A percentile compares a stretch with the other conserved stretches of the same genome.
Conservation (phyloP, 75 land plant genomes). For the Pinus albicaulis region DNA sequence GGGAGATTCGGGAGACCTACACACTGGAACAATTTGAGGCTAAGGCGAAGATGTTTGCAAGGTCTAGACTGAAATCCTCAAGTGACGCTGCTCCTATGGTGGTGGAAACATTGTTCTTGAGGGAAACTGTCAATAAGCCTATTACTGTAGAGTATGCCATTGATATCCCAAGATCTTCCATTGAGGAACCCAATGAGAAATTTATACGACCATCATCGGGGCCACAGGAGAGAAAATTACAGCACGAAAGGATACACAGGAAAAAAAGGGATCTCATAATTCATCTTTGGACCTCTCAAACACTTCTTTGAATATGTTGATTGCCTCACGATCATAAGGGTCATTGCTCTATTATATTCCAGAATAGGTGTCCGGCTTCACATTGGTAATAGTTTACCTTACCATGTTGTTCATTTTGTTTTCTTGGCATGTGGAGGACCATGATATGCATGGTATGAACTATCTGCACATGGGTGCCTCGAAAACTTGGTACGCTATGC, state of each 20-base stretch:
- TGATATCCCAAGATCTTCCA: slow-evolving; percentile 97
- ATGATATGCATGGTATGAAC: slow-evolving; percentile 95
- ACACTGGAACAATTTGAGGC: slow-evolving; percentile 83
- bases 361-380: slow-evolving; percentile 98
- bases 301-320: slow-evolving; percentile 90
- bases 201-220: neutral
- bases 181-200: slow-evolving; percentile 27
- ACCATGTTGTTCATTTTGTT: slow-evolving; percentile 99
- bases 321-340: slow-evolving; percentile 74
- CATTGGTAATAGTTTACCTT: slow-evolving; percentile 94
- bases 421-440: slow-evolving; percentile 99
- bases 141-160: slow-evolving; percentile 93
- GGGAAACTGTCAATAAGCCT: slow-evolving; percentile 71
- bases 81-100: slow-evolving; percentile 38
- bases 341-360: slow-evolving; percentile 89
- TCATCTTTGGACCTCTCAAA: slow-evolving; percentile 41
- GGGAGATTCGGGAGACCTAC: slow-evolving; percentile 95
- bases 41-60: slow-evolving; percentile 74
- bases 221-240: neutral
- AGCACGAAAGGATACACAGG: neutral
- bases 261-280: slow-evolving; percentile 6
- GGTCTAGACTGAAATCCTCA: slow-evolving; percentile 39
- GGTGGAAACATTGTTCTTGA: slow-evolving; percentile 87
- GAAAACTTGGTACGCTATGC: slow-evolving; percentile 99
- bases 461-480: slow-evolving; percentile 94